phyloP scores from a whole-genome alignment of 345 rosid species.

The Jatropha curcas region DNA sequence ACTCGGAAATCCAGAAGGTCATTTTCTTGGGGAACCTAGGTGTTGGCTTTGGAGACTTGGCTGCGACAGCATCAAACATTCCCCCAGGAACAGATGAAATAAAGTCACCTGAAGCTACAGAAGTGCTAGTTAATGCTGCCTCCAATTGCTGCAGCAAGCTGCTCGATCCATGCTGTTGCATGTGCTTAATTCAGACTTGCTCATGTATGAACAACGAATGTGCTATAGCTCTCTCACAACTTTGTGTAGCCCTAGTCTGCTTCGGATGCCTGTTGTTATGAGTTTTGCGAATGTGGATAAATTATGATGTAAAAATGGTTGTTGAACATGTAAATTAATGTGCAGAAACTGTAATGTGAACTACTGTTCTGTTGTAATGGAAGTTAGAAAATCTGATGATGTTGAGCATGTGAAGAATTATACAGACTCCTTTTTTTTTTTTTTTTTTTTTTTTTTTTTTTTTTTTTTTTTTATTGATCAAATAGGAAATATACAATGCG shows the following conservation, averaged over 20 bases:
- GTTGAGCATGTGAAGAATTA: too few relatives aligned
- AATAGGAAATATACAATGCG: too few relatives aligned
- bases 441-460: too few relatives aligned
- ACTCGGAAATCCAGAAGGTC: constrained; percentile 1
- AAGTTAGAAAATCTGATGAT: not conserved
- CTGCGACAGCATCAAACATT: constrained; percentile 21
- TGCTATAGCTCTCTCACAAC: constrained; percentile 20
- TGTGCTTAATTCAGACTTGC: constrained; percentile 33
- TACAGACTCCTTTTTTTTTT: too few relatives aligned
- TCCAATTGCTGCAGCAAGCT: constrained; percentile 26
- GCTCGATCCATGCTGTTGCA: constrained; percentile 25
- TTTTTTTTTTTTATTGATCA: too few relatives aligned
- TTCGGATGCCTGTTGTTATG: constrained; percentile 32
- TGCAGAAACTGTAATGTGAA: not conserved
- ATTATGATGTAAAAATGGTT: not conserved
- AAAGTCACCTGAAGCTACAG: constrained; percentile 25
- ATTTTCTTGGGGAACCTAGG: constrained; percentile 22
- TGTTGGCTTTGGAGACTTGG: constrained; percentile 29
- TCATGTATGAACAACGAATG: constrained; percentile 25
- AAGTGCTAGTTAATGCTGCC: constrained; percentile 24
- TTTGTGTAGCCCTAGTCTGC: constrained; percentile 36
- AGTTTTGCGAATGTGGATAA: constrained; percentile 23
- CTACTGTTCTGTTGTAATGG: not conserved
- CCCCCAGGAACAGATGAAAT: constrained; percentile 29
- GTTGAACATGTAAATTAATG: not conserved